These are phyloP conservation scores for Athelia sp. DNA, from an alignment of 1,284 basidiomycete species.

Conservation along the genomic window DNA sequence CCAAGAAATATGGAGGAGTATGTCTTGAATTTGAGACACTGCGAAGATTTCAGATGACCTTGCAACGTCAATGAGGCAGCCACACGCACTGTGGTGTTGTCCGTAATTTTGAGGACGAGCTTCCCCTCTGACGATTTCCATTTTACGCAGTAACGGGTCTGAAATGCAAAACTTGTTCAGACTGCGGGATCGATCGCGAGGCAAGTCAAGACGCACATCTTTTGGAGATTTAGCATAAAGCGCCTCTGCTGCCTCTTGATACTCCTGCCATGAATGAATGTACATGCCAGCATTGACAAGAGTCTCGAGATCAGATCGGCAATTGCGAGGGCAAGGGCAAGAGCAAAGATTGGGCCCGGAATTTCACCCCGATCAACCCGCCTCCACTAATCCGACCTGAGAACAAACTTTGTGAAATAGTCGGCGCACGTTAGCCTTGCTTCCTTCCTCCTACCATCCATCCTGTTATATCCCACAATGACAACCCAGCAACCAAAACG, in stretches of 20 bases:
- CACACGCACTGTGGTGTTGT: slow-evolving; percentile 79
- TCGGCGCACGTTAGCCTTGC: too few species aligned
- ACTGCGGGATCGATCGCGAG: background rate
- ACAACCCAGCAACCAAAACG: slow-evolving; percentile 37
- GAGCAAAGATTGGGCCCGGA: too few species aligned
- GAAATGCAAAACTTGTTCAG: slow-evolving; percentile 7
- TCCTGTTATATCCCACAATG: background rate
- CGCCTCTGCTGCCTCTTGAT: slow-evolving; percentile 79
- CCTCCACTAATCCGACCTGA: too few species aligned
- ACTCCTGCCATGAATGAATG: slow-evolving; percentile 80
- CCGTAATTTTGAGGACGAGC: slow-evolving; percentile 88
- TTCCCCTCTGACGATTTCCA: slow-evolving; percentile 80
- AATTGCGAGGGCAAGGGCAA: background rate
- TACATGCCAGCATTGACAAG: slow-evolving; percentile 45
- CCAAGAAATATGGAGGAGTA: slow-evolving; percentile 90
- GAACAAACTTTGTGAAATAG: too few species aligned
- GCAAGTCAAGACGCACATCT: slow-evolving; percentile 44
- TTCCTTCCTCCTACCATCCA: too few species aligned
- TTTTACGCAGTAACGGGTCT: slow-evolving; percentile 88
- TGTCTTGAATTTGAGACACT: slow-evolving; percentile 96
- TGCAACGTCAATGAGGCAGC: too few species aligned
- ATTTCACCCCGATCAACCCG: too few species aligned
- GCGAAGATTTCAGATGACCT: too few species aligned
- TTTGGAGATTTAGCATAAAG: slow-evolving; percentile 76
- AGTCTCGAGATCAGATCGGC: too few species aligned